Evolutionary conservation across 73 alveolate species (phyloP), one percentile per base, ranked within the genome.

Genomic region (Blepharisma japonicum): DNA sequence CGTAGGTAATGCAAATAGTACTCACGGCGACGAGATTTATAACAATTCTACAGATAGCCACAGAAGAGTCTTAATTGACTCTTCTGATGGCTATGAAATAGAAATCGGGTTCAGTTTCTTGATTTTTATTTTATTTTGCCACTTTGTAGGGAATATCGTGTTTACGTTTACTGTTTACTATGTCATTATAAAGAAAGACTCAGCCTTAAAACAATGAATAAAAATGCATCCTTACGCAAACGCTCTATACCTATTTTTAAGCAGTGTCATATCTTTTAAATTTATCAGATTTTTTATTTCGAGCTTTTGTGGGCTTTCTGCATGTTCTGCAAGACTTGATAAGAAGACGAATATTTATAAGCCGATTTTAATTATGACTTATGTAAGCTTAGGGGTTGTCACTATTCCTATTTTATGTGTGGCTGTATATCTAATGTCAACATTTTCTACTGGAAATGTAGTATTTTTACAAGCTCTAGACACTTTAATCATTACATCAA

Each of bases 301-400:
- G 5, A 61, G 46, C 23, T 18, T 61, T 14, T 61, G 14, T 25
- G 74, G 74, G 48, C 46, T 61, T n/a, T 14, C 18, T 8, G 47
- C 14, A 18, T 61, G 74, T 5, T 14, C n/a, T 8, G 74, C 74
- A 9, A 25, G 23, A 2, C 47, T 61, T 61, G 74, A 61, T 20
- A 61, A 61, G 23, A 61, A 20, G 48, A 14, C 74, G 47, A n/a
- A 11, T 2, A 14, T 61, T n/a, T 61, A 18, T 14, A 61, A 61
- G 74, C 74, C 74, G 39, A 20, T 61, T n/a, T 25, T 61, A 9
- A 61, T 61, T 14, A 61, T 61, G 74, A 61, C 49, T 3, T 61
- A 61, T 61, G 46, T 61, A 18, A 61, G 74, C 47, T 14, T 61
- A 8, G 46, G 49, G 2, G 23, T 39, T 61, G 23, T 39, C 14